Conservation (phyloP, 1,284 basidiomycete genomes). For the Ganoderma lingzhi region DNA sequence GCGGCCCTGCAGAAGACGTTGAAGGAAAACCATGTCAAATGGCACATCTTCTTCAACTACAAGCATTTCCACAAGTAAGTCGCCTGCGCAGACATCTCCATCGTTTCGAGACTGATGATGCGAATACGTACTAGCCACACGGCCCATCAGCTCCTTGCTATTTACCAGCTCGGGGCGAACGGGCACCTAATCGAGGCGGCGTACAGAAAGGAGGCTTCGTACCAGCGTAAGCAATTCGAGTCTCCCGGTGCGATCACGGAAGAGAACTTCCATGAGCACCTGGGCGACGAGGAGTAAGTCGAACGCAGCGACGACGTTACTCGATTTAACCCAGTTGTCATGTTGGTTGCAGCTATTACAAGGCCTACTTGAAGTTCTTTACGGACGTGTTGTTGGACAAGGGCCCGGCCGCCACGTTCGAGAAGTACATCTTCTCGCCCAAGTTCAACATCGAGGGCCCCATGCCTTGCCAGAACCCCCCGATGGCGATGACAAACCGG, state of each 20-base stretch:
- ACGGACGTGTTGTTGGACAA: conserved; percentile 50
- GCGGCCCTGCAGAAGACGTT: conserved; percentile 52
- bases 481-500: conserved; percentile 63
- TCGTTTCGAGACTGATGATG: background rate
- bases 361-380: conserved; percentile 67
- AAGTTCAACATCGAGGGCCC: conserved; percentile 53
- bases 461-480: conserved; percentile 44
- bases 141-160: conserved; percentile 58
- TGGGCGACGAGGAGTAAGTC: conserved; percentile 56
- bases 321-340: background rate
- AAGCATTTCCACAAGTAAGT: conserved; percentile 62
- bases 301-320: background rate
- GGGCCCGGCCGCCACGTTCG: conserved; percentile 52
- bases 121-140: conserved; percentile 49
- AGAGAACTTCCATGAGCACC: conserved; percentile 56
- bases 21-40: conserved; percentile 61
- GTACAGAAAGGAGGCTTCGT: conserved; percentile 50
- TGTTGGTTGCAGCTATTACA: conserved; percentile 56
- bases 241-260: conserved; percentile 53
- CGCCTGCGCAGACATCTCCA: background rate
- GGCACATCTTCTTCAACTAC: conserved; percentile 72
- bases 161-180: conserved; percentile 58
- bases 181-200: conserved; percentile 49
- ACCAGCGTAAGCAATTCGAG: conserved; percentile 49
- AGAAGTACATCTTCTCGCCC: conserved; percentile 65